Evolutionary conservation across 257 asterid genomes (phyloP), one percentile per base, ranked within the genome.

Genomic region (Fraxinus quadrangulata): DNA sequence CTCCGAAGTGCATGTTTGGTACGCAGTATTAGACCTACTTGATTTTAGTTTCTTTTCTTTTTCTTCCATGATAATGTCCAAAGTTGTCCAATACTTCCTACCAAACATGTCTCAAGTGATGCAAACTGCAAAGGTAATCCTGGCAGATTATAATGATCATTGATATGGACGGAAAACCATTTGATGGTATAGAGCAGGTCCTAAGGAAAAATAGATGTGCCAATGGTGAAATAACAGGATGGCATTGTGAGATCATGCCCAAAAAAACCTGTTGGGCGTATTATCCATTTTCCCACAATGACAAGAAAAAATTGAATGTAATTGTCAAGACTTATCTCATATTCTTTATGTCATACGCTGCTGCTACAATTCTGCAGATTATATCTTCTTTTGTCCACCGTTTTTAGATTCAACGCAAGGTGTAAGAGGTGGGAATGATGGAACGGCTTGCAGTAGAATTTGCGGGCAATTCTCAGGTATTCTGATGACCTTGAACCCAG

Each of bases 401-500:
- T 63, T 77, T 81, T 83, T 83, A 81, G 91, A 77, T 73, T 79
- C 85, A 49, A 49, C 30, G 63, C 88, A 76, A 23, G 96, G 91
- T 59, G 89, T 85, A 21, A 83, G 88, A 74, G 92, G 89, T 39
- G 92, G 91, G 77, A 83, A 82, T 37, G 92, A 81, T 72, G 92
- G 87, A 76, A 91, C 88, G 71, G 91, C 85, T 84, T 82, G 87
- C 83, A 91, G 81, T 69, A 87, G 82, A 87, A 89, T 79, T 87
- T 91, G 80, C 90, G 88, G 51, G 88, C 86, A 12, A 72, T 86
- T 83, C 85, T 89, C 82, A 88, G 63, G 49, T 89, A 88, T 36
- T 80, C 81, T 49, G 86, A 70, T 33, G 92, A 80, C 81, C 86
- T 71, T 68, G 90, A 83, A 81, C 86, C 81, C 49, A 75, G 37